Conservation (phyloP, 768 basidiomycete species). For the Collybia sordida region DNA sequence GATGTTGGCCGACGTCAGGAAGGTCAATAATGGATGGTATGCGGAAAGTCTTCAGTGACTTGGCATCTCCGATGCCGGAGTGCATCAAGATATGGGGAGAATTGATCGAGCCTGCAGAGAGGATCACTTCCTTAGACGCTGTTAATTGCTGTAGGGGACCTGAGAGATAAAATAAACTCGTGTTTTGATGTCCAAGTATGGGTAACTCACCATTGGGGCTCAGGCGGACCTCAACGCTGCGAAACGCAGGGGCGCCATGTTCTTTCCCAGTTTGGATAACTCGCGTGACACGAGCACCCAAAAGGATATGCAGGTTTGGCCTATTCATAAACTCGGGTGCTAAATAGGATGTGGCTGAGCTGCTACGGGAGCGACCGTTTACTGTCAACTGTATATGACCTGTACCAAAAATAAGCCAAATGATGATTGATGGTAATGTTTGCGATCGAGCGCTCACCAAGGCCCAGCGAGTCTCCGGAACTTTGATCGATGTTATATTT, state of each 20-base stretch:
- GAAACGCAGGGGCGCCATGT: not conserved
- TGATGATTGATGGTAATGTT: too few species aligned
- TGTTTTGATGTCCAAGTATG: not conserved
- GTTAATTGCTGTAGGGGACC: slow-evolving; percentile 7
- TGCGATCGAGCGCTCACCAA: slow-evolving; percentile 18
- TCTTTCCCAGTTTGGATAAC: slow-evolving; percentile 4
- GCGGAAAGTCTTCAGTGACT: slow-evolving; percentile 7
- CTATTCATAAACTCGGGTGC: slow-evolving; percentile 14
- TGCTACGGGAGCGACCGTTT: slow-evolving; percentile 11
- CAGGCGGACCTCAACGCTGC: slow-evolving; percentile 2
- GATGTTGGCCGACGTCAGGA: slow-evolving; percentile 17
- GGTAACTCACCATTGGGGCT: slow-evolving; percentile 2
- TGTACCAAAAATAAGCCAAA: not conserved
- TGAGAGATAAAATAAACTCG: not conserved
- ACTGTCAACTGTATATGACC: slow-evolving; percentile 13
- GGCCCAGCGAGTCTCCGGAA: slow-evolving; percentile 23
- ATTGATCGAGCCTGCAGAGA: slow-evolving; percentile 15
- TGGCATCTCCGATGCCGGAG: slow-evolving; percentile 18
- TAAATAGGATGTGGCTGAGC: slow-evolving; percentile 21
- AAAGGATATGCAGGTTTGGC: slow-evolving; percentile 20
- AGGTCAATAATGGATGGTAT: slow-evolving; percentile 11
- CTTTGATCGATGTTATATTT: slow-evolving; percentile 32
- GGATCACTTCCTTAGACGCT: slow-evolving; percentile 14
- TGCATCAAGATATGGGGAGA: slow-evolving; percentile 19
- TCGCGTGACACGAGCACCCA: slow-evolving; percentile 12